phyloP scores from a whole-genome alignment of 768 basidiomycete genomes.

The Kwoniella pini region DNA sequence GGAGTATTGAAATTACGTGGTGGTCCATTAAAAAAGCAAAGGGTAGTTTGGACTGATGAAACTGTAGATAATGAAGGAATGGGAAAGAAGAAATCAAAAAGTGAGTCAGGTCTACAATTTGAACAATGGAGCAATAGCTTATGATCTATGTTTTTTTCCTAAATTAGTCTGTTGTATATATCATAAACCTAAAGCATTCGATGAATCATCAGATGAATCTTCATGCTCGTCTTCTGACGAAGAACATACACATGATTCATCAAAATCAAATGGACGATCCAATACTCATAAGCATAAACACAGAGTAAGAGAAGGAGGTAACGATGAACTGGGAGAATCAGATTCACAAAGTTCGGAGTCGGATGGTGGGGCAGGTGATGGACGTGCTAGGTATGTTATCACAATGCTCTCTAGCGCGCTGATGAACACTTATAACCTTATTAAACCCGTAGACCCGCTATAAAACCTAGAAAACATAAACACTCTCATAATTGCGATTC shows the following conservation, averaged over 20 bases:
- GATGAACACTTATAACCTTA: not conserved
- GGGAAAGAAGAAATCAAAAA: conserved; percentile 89
- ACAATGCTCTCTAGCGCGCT: not conserved
- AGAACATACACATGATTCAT: not conserved
- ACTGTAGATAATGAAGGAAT: conserved; percentile 88
- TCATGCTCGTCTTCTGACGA: conserved; percentile 58
- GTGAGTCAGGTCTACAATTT: too few relatives aligned
- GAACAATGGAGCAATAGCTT: too few relatives aligned
- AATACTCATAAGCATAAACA: conserved; percentile 5
- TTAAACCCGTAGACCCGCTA: not conserved
- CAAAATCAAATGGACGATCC: not conserved
- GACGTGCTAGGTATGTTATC: conserved; percentile 23
- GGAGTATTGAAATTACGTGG: conserved; percentile 68
- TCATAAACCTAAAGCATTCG: conserved; percentile 61
- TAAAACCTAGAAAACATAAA: conserved; percentile 12
- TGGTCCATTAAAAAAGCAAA: conserved; percentile 58
- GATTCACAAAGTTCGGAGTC: conserved; percentile 21
- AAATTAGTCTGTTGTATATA: conserved; percentile 94
- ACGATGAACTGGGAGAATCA: conserved; percentile 50
- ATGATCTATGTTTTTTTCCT: not conserved
- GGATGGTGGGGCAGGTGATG: conserved; percentile 36
- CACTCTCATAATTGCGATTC: conserved; percentile 22
- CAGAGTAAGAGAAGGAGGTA: conserved; percentile 1
- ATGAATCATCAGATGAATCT: conserved; percentile 55
- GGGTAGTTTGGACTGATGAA: conserved; percentile 79